A percentile compares a stretch with the other conserved stretches of the same genome.
Evolutionary conservation across 2,329 filamentous ascomycete genomes (phyloP).

Genomic region (Beauveria varroae): DNA sequence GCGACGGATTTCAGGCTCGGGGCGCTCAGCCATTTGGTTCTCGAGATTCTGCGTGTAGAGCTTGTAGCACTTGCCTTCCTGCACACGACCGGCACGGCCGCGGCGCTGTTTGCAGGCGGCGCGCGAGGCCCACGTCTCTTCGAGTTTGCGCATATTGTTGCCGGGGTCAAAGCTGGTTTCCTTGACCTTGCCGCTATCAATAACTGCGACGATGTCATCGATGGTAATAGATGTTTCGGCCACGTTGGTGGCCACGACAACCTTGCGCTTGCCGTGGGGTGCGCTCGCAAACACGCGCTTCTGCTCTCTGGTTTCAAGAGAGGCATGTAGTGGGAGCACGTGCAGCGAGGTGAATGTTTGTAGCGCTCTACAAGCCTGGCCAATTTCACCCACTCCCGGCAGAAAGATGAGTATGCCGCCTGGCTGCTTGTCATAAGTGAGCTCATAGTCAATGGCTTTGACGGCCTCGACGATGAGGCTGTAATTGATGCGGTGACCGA

Average conservation of each 20-base stretch:
- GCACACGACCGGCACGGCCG: slow-evolving; percentile 87
- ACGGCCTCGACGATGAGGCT: slow-evolving; percentile 75
- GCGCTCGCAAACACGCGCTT: slow-evolving; percentile 73
- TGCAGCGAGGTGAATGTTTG: slow-evolving; percentile 57
- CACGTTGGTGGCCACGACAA: slow-evolving; percentile 93
- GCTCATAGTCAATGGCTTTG: slow-evolving; percentile 69
- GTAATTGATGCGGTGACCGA: slow-evolving; percentile 87
- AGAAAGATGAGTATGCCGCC: slow-evolving; percentile 95
- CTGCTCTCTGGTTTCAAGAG: slow-evolving; percentile 81
- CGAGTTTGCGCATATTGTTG: slow-evolving; percentile 88
- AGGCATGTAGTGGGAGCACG: slow-evolving; percentile 84
- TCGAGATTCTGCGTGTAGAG: slow-evolving; percentile 85
- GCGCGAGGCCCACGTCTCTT: slow-evolving; percentile 90
- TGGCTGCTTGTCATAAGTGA: slow-evolving; percentile 52
- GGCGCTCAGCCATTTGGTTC: slow-evolving; percentile 75
- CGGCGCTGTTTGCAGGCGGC: slow-evolving; percentile 92
- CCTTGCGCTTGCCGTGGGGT: slow-evolving; percentile 75
- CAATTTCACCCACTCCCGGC: slow-evolving; percentile 87
- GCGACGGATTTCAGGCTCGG: slow-evolving; percentile 87
- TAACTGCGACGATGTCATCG: slow-evolving; percentile 91
- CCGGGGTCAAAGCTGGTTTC: slow-evolving; percentile 89
- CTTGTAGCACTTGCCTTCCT: slow-evolving; percentile 89
- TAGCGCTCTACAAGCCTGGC: slow-evolving; percentile 64
- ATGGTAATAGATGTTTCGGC: slow-evolving; percentile 98
- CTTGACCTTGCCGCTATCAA: slow-evolving; percentile 92